phyloP scores from a whole-genome alignment of 2,329 filamentous ascomycete species.

The Phaeosphaeriaceae sp. region DNA sequence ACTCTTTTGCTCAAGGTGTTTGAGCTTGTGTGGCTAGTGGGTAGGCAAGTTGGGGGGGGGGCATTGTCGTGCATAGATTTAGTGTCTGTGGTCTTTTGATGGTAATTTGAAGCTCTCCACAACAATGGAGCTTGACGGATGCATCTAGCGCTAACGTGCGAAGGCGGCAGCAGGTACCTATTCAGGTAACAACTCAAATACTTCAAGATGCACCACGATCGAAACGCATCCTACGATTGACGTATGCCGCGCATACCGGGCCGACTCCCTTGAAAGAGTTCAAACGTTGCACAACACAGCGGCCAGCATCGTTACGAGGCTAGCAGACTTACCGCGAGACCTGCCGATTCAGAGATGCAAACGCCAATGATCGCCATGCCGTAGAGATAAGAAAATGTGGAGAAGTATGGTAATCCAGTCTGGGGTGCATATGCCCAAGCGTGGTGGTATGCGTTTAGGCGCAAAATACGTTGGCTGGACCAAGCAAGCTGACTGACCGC shows the following conservation, averaged over 20 bases:
- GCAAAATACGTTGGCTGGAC: too few species aligned
- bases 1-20: conserved; percentile 7
- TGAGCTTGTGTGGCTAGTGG: conserved; percentile 14
- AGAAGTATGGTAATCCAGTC: conserved; percentile 28
- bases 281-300: conserved; percentile 2
- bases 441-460: not conserved
- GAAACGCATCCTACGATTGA: conserved; percentile 3
- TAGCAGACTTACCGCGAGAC: conserved; percentile 16
- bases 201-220: not conserved
- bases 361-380: conserved; percentile 19
- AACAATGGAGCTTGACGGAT: conserved; percentile 9
- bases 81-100: conserved; percentile 23
- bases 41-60: conserved; percentile 17
- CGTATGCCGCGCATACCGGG: conserved; percentile 5
- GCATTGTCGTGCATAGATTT: conserved; percentile 13
- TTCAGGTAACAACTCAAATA: not conserved
- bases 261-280: conserved; percentile 5
- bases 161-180: conserved; percentile 1
- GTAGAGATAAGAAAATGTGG: conserved; percentile 24
- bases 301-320: conserved; percentile 10
- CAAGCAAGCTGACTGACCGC: too few species aligned
- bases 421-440: conserved; percentile 29
- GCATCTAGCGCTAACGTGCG: conserved; percentile 10
- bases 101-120: conserved; percentile 12
- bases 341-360: conserved; percentile 24